phyloP scores from a whole-genome alignment of 495 filamentous ascomycete species.

The Lindgomyces ingoldianus region DNA sequence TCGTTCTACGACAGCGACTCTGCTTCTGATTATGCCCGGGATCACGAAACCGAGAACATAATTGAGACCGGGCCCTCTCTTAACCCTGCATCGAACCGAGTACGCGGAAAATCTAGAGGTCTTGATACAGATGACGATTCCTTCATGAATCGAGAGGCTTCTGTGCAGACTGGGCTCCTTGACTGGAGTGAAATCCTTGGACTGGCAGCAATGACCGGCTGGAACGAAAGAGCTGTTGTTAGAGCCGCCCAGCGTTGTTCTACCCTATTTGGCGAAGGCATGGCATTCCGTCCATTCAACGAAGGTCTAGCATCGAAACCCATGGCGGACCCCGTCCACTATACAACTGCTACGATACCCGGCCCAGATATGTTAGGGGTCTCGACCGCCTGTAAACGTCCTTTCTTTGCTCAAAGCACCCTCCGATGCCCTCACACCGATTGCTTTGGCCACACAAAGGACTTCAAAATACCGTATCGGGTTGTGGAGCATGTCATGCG shows the following conservation, averaged over 20 bases:
- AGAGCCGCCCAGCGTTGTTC: slow-evolving; percentile 69
- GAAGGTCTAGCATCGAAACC: slow-evolving; percentile 19
- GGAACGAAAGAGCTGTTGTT: slow-evolving; percentile 60
- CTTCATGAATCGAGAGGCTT: not conserved
- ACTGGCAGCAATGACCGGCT: slow-evolving; percentile 69
- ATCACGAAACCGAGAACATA: slow-evolving; percentile 8
- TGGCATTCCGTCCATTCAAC: slow-evolving; percentile 56
- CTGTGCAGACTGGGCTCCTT: slow-evolving; percentile 45
- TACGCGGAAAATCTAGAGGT: not conserved
- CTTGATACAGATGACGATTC: not conserved
- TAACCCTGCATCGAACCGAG: not conserved
- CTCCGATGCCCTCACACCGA: slow-evolving; percentile 29
- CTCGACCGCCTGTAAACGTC: slow-evolving; percentile 1
- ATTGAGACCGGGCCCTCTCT: not conserved
- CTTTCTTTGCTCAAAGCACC: slow-evolving; percentile 18
- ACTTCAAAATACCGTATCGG: slow-evolving; percentile 24
- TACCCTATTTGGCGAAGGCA: slow-evolving; percentile 66
- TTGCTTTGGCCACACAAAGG: slow-evolving; percentile 25
- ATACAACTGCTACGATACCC: slow-evolving; percentile 18
- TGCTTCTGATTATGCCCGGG: slow-evolving; percentile 15
- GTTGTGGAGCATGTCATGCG: slow-evolving; percentile 27
- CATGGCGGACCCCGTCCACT: slow-evolving; percentile 13
- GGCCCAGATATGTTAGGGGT: not conserved
- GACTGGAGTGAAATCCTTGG: slow-evolving; percentile 84
- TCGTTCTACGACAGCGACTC: slow-evolving; percentile 7